Conservation (phyloP, 306 rosid genomes). For the Fragaria iinumae region DNA sequence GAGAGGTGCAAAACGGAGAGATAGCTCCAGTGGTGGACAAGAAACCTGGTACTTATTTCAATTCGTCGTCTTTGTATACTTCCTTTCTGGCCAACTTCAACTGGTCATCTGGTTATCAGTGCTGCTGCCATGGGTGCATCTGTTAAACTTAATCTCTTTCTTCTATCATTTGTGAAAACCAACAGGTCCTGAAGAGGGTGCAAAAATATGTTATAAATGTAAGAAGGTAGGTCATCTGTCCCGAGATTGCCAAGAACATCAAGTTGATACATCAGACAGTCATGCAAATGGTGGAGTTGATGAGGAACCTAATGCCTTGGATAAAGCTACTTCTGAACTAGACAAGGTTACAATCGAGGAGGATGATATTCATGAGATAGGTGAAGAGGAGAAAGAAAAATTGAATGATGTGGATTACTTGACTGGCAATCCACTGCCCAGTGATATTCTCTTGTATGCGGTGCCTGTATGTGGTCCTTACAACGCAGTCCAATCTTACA, state of each 20-base stretch:
- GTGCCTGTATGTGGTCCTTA: constrained; percentile 97
- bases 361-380: constrained; percentile 93
- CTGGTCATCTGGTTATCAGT: background rate
- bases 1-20: constrained; percentile 37
- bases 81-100: background rate
- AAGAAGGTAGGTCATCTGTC: constrained; percentile 90
- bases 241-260: constrained; percentile 78
- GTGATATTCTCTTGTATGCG: constrained; percentile 81
- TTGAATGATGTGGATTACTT: constrained; percentile 89
- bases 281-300: constrained; percentile 47
- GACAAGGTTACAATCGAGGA: constrained; percentile 89
- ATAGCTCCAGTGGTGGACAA: constrained; percentile 41
- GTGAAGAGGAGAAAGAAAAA: constrained; percentile 90
- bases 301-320: constrained; percentile 35
- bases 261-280: constrained; percentile 35
- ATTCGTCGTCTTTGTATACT: constrained; percentile 29
- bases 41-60: constrained; percentile 34
- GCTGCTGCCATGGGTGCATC: constrained; percentile 2
- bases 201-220: constrained; percentile 90
- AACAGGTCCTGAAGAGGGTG: constrained; percentile 62
- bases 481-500: constrained; percentile 77
- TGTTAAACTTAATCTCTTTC: background rate
- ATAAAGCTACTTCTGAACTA: constrained; percentile 31
- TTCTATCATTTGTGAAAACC: constrained; percentile 8
- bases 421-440: constrained; percentile 89